Percentiles rank a stretch among this genome's conserved stretches.
These are phyloP conservation scores for Fusarium tjaetaba DNA, from an alignment of 2,329 filamentous ascomycete species.

Conservation along the genomic window DNA sequence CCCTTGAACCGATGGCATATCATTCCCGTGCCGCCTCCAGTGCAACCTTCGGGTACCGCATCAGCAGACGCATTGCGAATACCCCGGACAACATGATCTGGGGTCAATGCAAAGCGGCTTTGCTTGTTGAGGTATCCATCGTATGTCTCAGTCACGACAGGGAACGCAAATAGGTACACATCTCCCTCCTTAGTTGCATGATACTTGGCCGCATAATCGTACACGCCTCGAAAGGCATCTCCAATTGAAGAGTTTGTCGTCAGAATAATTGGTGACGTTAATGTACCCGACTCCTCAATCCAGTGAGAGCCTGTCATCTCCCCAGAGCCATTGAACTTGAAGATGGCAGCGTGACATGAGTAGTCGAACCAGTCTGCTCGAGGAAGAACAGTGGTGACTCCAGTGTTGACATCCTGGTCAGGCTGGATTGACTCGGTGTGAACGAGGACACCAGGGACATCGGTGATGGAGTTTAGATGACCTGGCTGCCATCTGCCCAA, in stretches of 20 bases:
- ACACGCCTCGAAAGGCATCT: constrained; percentile 66
- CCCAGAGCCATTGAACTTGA: constrained; percentile 72
- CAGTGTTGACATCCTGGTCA: constrained; percentile 56
- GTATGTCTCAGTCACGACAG: constrained; percentile 71
- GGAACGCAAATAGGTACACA: constrained; percentile 64
- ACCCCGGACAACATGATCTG: constrained; percentile 63
- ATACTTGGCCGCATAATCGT: constrained; percentile 63
- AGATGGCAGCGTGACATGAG: constrained; percentile 61
- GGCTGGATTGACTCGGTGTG: constrained; percentile 56
- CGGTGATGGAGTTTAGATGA: constrained; percentile 60
- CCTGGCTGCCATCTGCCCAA: constrained; percentile 57
- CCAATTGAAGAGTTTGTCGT: constrained; percentile 69
- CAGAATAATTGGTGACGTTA: constrained; percentile 68
- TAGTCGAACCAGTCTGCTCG: constrained; percentile 56
- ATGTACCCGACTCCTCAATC: constrained; percentile 69
- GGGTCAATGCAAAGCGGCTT: constrained; percentile 62
- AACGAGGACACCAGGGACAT: constrained; percentile 60
- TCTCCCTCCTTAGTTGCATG: constrained; percentile 54
- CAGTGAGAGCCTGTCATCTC: constrained; percentile 70
- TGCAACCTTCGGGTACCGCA: constrained; percentile 68
- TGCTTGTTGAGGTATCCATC: constrained; percentile 71
- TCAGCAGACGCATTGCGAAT: constrained; percentile 62
- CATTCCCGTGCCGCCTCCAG: constrained; percentile 75
- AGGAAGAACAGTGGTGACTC: constrained; percentile 61
- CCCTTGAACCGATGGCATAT: constrained; percentile 73